Evolutionary conservation across 2,329 filamentous ascomycete species (phyloP).

Genomic region (Aureobasidium sp.): DNA sequence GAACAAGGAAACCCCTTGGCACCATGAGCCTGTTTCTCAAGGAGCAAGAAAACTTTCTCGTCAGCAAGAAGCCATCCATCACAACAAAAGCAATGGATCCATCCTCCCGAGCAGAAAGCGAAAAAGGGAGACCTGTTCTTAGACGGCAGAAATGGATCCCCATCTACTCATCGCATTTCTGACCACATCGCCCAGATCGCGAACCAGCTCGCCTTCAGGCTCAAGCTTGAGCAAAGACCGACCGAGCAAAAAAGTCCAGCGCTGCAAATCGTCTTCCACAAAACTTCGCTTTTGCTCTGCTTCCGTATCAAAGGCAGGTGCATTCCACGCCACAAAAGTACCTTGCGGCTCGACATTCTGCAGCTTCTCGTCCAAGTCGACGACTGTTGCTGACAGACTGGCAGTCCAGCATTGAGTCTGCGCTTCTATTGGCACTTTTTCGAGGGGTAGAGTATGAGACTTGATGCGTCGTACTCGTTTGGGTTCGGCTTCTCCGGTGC

Average conservation of each 20-base stretch:
- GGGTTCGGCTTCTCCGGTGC: constrained; percentile 18
- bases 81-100: background rate
- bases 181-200: constrained; percentile 18
- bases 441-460: constrained; percentile 34
- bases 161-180: constrained; percentile 6
- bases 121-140: background rate
- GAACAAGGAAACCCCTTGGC: background rate
- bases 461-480: constrained; percentile 25
- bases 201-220: constrained; percentile 22
- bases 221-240: constrained; percentile 19
- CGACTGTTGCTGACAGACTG: background rate
- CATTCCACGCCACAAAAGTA: constrained; percentile 23
- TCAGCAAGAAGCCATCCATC: background rate
- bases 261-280: constrained; percentile 15
- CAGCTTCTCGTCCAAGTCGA: background rate
- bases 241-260: constrained; percentile 17
- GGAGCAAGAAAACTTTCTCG: background rate
- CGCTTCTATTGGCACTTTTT: constrained; percentile 29
- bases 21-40: background rate
- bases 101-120: background rate
- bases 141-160: background rate
- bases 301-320: constrained; percentile 20
- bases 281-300: constrained; percentile 14
- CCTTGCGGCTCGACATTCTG: background rate
- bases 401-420: constrained; percentile 22